These are phyloP conservation scores for Hansenula sp. DNA, from an alignment of 1,139 yeast species.

Conservation along the genomic window DNA sequence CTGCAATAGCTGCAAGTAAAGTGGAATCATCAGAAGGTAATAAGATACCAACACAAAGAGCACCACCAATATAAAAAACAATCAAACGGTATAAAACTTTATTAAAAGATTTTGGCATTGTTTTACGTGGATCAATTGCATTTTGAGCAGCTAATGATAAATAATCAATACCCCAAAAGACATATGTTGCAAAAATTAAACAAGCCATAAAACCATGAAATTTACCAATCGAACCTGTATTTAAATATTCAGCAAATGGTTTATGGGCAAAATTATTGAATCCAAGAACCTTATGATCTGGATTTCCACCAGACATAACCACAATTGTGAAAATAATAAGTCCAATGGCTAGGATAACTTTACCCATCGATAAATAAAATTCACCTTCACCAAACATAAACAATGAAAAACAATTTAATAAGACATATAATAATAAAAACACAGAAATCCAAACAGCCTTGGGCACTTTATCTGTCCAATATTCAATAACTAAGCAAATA, in stretches of 20 bases:
- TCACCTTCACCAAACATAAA: conserved; percentile 8
- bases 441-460: conserved; percentile 53
- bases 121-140: conserved; percentile 45
- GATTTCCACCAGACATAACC: conserved; percentile 26
- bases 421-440: conserved; percentile 26
- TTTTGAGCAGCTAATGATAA: conserved; percentile 49
- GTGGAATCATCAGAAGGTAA: conserved; percentile 35
- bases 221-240: conserved; percentile 48
- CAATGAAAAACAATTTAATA: conserved; percentile 8
- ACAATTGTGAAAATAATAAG: conserved; percentile 4
- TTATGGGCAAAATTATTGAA: conserved; percentile 47
- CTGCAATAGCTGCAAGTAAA: conserved; percentile 4
- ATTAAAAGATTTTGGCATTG: conserved; percentile 41
- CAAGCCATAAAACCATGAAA: conserved; percentile 58
- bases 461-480: conserved; percentile 45
- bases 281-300: conserved; percentile 32
- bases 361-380: conserved; percentile 42
- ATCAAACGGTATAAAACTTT: conserved; percentile 44
- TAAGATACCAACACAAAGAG: conserved; percentile 37
- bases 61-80: conserved; percentile 38
- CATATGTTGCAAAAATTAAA: conserved; percentile 44
- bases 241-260: conserved; percentile 37
- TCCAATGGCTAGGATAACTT: conserved; percentile 44
- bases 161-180: conserved; percentile 36
- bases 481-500: conserved; percentile 31